Evolutionary conservation across 768 basidiomycete genomes (phyloP), one percentile per base, ranked within the genome.

Genomic region (Phanerochaete carnosa): DNA sequence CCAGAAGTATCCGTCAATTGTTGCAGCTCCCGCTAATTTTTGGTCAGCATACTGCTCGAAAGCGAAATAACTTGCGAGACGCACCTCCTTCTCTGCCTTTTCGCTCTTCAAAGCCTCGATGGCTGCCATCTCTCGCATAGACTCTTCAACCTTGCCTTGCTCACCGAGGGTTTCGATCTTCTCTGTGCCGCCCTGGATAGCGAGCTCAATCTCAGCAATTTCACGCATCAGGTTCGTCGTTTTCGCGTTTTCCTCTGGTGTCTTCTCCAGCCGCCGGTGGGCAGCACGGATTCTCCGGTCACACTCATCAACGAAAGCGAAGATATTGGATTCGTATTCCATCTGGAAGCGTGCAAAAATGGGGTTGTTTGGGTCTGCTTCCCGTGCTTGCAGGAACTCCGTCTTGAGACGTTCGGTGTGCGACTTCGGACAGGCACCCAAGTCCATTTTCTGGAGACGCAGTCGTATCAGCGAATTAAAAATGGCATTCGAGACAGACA

Each of bases 221-320:
- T 99, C 97, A 64, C 94, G 83, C 97, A 99, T 99, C 79, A 99
- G 75, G 74, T 96, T 95, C 3, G 97, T 98, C 32, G 96, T 98
- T 77, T 98, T 97, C 54, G 95, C 94, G 73, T 99, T 99, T 80
- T 99, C 97, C 77, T 98, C 97, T 33, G 97, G 97, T 5, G 97
- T 99, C 82, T 99, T 99, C 80, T 99, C 97, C 71, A 99, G 76
- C 71, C 97, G 83, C 67, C 94, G 83, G 73, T 99, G 97, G 46
- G 95, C 94, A 39, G 92, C 86, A 39, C 94, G 81, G 76, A 99
- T 98, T 70, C 96, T 83, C 69, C 97, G 80, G 82, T 99, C 97
- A 77, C 96, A 98, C 73, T 99, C 97, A 69, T 98, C 97, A 62
- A 99, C 94, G 72, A 98, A 98, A 2, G 88, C 83, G 70, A 95